These are phyloP conservation scores for Hygrophorus pudorinus DNA, from an alignment of 768 basidiomycete genomes.

Conservation along the genomic window DNA sequence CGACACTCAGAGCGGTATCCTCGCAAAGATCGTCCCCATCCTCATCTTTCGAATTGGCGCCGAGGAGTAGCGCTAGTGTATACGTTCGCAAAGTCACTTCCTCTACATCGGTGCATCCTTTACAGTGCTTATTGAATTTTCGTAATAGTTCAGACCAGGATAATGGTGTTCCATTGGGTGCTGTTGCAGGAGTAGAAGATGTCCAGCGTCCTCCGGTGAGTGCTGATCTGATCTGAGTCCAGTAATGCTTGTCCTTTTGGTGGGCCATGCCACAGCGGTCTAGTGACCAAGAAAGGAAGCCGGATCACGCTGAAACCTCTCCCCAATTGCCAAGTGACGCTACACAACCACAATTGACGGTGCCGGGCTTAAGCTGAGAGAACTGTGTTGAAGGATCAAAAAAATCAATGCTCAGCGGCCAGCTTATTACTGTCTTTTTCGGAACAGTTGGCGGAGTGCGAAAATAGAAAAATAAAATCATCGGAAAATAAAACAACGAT, in stretches of 20 bases:
- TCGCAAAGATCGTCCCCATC: constrained; percentile 40
- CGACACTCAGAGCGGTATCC: constrained; percentile 33
- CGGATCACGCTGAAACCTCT: too few relatives aligned
- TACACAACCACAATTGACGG: too few relatives aligned
- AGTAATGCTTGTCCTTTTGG: constrained; percentile 66
- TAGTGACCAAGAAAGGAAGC: too few relatives aligned
- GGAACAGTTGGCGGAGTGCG: too few relatives aligned
- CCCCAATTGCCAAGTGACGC: too few relatives aligned
- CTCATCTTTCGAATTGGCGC: constrained; percentile 38
- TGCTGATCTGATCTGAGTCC: constrained; percentile 60
- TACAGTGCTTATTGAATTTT: constrained; percentile 82
- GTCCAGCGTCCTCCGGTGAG: constrained; percentile 73
- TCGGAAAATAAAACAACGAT: too few relatives aligned
- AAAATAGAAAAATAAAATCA: too few relatives aligned
- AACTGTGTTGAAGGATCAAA: too few relatives aligned
- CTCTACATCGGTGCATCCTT: constrained; percentile 46
- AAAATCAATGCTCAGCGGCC: too few relatives aligned
- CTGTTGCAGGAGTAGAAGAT: constrained; percentile 47
- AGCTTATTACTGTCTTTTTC: too few relatives aligned
- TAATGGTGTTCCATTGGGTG: constrained; percentile 39
- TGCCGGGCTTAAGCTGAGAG: too few relatives aligned
- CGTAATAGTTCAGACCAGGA: constrained; percentile 74
- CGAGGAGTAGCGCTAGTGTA: constrained; percentile 46
- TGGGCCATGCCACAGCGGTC: not conserved
- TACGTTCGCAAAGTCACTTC: constrained; percentile 64